Conservation (phyloP, 129 eudicot genomes). For the Pittosporum tobira region DNA sequence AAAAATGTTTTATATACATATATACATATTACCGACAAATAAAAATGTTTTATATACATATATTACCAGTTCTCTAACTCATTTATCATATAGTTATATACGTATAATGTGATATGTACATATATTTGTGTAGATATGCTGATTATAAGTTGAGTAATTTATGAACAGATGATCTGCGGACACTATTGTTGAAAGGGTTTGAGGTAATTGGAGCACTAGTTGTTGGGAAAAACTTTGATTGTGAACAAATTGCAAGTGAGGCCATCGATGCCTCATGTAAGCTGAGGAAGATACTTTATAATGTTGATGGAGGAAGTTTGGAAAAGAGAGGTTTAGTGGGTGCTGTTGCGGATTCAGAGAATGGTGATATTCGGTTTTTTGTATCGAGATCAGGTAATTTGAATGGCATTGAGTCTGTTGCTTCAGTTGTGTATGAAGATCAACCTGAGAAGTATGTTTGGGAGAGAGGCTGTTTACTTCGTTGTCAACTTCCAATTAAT, state of each 20-base stretch:
- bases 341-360: constrained; percentile 49
- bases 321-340: constrained; percentile 45
- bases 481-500: constrained; percentile 59
- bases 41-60: too few species aligned
- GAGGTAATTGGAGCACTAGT: constrained; percentile 76
- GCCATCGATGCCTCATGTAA: constrained; percentile 38
- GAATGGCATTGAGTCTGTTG: constrained; percentile 24
- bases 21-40: too few species aligned
- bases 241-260: constrained; percentile 27
- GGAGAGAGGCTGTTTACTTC: constrained; percentile 72
- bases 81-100: too few species aligned
- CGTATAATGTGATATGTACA: not conserved
- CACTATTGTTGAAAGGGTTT: constrained; percentile 64
- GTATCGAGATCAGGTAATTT: constrained; percentile 32
- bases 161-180: constrained; percentile 51
- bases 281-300: constrained; percentile 38
- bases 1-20: too few species aligned
- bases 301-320: constrained; percentile 8
- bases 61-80: too few species aligned
- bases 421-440: constrained; percentile 53
- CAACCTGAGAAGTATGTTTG: constrained; percentile 64
- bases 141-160: constrained; percentile 9
- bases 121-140: not conserved
- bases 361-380: constrained; percentile 44
- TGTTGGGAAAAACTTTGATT: constrained; percentile 25